Evolutionary conservation across 2,329 filamentous ascomycete species (phyloP).

Genomic region (Teratosphaeriaceae sp.): DNA sequence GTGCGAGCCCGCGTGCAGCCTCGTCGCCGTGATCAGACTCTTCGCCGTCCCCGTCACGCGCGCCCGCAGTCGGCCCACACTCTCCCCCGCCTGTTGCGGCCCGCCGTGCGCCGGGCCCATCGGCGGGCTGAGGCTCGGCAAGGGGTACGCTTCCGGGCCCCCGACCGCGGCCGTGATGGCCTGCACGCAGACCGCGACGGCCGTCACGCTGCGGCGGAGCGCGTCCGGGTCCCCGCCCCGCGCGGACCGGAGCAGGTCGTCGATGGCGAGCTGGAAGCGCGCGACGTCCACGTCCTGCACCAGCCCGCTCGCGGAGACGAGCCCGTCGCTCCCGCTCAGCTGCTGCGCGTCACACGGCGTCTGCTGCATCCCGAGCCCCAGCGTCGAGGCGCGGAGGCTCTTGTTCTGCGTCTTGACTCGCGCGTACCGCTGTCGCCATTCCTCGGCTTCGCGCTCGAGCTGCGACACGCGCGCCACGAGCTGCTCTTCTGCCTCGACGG

Average conservation of each 20-base stretch:
- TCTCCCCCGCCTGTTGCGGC: slow-evolving; percentile 25
- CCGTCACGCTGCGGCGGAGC: slow-evolving; percentile 80
- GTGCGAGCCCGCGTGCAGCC: slow-evolving; percentile 76
- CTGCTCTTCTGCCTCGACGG: slow-evolving; percentile 74
- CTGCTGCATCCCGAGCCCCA: slow-evolving; percentile 61
- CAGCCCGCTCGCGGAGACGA: slow-evolving; percentile 58
- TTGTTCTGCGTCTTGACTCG: slow-evolving; percentile 82
- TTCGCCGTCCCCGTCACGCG: slow-evolving; percentile 91
- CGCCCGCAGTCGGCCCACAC: slow-evolving; percentile 54
- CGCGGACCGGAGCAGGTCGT: slow-evolving; percentile 76
- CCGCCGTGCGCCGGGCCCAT: no score
- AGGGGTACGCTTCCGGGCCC: slow-evolving; percentile 34
- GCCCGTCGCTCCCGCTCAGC: slow-evolving; percentile 56
- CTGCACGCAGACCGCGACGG: slow-evolving; percentile 73
- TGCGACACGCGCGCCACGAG: slow-evolving; percentile 67
- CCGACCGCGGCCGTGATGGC: slow-evolving; percentile 76
- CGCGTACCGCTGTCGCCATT: slow-evolving; percentile 88
- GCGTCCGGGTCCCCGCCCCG: slow-evolving; percentile 65
- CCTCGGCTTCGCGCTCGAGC: slow-evolving; percentile 75
- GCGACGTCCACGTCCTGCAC: slow-evolving; percentile 91
- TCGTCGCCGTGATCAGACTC: slow-evolving; percentile 88
- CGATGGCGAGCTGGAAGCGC: slow-evolving; percentile 89
- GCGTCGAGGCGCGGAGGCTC: slow-evolving; percentile 71
- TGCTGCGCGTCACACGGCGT: slow-evolving; percentile 54
- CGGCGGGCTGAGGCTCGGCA: slow-evolving; percentile 24